A percentile compares a stretch with the other conserved stretches of the same genome.
These are phyloP conservation scores for Hymenoscyphus occultus DNA, from an alignment of 2,329 filamentous ascomycete species.

Conservation along the genomic window DNA sequence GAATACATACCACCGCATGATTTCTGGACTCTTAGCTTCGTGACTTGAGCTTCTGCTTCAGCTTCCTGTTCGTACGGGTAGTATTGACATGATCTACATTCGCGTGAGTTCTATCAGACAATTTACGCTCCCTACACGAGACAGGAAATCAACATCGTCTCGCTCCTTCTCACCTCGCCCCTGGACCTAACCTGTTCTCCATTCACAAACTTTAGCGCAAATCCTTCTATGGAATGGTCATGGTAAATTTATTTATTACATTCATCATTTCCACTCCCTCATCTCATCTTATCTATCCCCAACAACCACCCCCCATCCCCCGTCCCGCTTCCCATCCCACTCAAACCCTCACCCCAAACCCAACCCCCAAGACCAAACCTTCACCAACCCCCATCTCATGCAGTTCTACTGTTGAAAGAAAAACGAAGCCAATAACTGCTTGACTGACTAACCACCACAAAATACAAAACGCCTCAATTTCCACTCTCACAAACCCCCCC, in stretches of 20 bases:
- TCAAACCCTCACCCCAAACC: not conserved
- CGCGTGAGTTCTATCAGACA: too few relatives aligned
- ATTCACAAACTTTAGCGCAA: not conserved
- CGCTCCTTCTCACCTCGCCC: too few relatives aligned
- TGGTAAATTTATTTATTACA: slow-evolving; percentile 14
- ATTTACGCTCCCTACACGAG: too few relatives aligned
- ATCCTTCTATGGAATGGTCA: not conserved
- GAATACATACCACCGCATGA: slow-evolving; percentile 22
- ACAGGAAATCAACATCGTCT: too few relatives aligned
- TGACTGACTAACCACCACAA: not conserved
- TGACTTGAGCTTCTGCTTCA: not conserved
- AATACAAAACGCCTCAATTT: not conserved
- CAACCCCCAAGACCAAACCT: not conserved
- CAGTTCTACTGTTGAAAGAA: not conserved
- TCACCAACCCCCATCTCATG: not conserved
- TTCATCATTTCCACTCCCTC: slow-evolving; percentile 15
- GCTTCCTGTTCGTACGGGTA: too few relatives aligned
- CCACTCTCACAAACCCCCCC: not conserved
- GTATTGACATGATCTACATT: too few relatives aligned
- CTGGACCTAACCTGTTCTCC: too few relatives aligned
- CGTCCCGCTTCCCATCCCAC: not conserved
- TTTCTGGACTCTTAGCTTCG: not conserved
- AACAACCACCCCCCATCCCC: not conserved
- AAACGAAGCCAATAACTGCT: not conserved
- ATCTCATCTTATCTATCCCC: not conserved